These are phyloP conservation scores for Serendipita indica DNA, from an alignment of 768 basidiomycete species.

Conservation along the genomic window DNA sequence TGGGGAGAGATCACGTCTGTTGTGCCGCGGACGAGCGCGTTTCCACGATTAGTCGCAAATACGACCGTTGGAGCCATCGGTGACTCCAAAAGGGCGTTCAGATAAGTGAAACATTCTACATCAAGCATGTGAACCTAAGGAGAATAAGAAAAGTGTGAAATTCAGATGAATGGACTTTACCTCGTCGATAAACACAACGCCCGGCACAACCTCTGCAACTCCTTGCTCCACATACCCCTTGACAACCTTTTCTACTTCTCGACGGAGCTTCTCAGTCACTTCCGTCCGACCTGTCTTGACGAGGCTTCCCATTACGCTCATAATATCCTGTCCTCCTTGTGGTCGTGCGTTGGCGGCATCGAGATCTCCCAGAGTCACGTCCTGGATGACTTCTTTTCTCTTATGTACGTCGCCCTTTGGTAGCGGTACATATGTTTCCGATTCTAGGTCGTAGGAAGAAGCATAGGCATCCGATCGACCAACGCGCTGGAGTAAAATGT, in stretches of 20 bases:
- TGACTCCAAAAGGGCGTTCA: constrained; percentile 89
- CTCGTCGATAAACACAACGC: constrained; percentile 98
- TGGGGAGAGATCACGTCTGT: constrained; percentile 84
- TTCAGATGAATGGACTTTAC: constrained; percentile 30
- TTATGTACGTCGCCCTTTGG: constrained; percentile 97
- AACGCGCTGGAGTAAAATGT: constrained; percentile 46
- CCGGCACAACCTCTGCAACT: constrained; percentile 93
- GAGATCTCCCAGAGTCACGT: constrained; percentile 86
- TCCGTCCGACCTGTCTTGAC: constrained; percentile 91
- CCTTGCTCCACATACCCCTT: constrained; percentile 97
- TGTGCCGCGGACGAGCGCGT: constrained; percentile 84
- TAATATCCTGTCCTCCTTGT: constrained; percentile 94
- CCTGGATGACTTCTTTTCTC: constrained; percentile 87
- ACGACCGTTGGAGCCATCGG: constrained; percentile 97
- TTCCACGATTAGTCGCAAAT: constrained; percentile 89
- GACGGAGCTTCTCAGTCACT: constrained; percentile 88
- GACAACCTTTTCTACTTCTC: constrained; percentile 95
- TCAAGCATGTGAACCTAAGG: constrained; percentile 96
- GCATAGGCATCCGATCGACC: constrained; percentile 96
- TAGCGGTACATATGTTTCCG: constrained; percentile 94
- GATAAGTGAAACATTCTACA: constrained; percentile 97
- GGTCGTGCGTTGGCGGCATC: constrained; percentile 95
- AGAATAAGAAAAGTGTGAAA: not conserved
- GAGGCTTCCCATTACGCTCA: constrained; percentile 87
- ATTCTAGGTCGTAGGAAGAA: constrained; percentile 92